These are phyloP conservation scores for Cadophora sp. DNA, from an alignment of 2,329 filamentous ascomycete species.

Conservation along the genomic window DNA sequence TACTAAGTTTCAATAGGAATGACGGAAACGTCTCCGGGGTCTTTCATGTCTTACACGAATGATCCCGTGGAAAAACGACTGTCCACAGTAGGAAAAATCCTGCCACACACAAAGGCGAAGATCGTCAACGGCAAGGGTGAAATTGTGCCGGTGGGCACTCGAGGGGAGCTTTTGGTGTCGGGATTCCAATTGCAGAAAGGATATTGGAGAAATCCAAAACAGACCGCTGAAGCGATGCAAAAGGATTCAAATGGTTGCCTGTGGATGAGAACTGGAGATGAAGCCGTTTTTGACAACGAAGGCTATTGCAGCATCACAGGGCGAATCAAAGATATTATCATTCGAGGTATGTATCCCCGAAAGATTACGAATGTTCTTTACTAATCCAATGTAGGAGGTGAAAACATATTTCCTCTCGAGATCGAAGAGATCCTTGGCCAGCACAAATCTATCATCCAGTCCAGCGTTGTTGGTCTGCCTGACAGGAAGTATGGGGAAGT, in stretches of 20 bases:
- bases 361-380: not conserved
- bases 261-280: constrained; percentile 62
- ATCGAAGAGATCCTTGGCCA: constrained; percentile 71
- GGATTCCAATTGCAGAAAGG: constrained; percentile 66
- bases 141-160: constrained; percentile 58
- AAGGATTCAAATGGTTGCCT: constrained; percentile 40
- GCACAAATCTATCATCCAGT: constrained; percentile 60
- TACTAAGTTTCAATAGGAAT: too few species aligned
- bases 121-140: constrained; percentile 62
- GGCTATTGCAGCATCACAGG: constrained; percentile 63
- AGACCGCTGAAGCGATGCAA: constrained; percentile 42
- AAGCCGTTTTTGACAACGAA: constrained; percentile 55
- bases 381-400: constrained; percentile 48
- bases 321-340: constrained; percentile 75
- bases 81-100: constrained; percentile 75
- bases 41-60: constrained; percentile 80
- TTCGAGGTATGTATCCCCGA: constrained; percentile 56
- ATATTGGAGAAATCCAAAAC: constrained; percentile 64
- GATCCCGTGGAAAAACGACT: constrained; percentile 72
- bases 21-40: constrained; percentile 80
- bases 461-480: constrained; percentile 67
- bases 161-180: constrained; percentile 69
- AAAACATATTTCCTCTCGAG: constrained; percentile 69
- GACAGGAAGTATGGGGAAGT: constrained; percentile 71
- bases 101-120: constrained; percentile 80